Conservation (phyloP, 106 monocot species). For the Acorus calamus region DNA sequence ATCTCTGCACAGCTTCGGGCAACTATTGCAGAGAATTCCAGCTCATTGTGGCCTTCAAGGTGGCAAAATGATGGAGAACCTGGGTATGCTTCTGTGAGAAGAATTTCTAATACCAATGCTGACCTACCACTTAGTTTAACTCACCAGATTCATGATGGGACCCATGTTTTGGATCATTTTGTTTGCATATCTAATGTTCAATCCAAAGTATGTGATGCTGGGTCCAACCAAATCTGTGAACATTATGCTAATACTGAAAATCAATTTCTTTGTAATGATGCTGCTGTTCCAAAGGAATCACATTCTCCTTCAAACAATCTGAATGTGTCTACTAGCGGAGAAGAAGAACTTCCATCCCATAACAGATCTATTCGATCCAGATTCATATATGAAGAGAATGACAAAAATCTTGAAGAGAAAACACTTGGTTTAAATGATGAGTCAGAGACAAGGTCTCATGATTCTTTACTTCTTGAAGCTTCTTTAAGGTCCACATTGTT, state of each 20-base stretch:
- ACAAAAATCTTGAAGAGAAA: conserved; percentile 13
- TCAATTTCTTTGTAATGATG: conserved; percentile 11
- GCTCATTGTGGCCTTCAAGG: conserved; percentile 24
- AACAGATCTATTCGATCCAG: conserved; percentile 11
- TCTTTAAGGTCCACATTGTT: conserved; percentile 70
- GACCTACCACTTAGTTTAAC: conserved; percentile 9
- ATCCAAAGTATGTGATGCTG: conserved; percentile 9
- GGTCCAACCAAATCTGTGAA: conserved; percentile 17
- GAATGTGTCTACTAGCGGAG: conserved; percentile 14
- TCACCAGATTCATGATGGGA: conserved; percentile 5
- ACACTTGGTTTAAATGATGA: conserved; percentile 9
- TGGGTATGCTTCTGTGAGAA: conserved; percentile 11
- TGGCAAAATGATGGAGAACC: conserved; percentile 23
- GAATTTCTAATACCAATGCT: conserved; percentile 10
- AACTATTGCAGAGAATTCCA: conserved; percentile 35
- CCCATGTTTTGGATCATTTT: conserved; percentile 11
- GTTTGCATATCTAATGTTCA: conserved; percentile 13
- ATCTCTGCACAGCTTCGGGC: conserved; percentile 44
- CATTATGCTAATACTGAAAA: conserved; percentile 30
- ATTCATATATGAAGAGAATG: neutral
- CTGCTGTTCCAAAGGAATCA: conserved; percentile 8
- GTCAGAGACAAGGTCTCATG: conserved; percentile 19
- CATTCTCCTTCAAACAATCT: neutral
- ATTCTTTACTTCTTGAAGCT: conserved; percentile 88
- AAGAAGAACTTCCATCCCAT: conserved; percentile 5